phyloP scores from a whole-genome alignment of 371 early-diverging fungal genomes.

The Mycotypha africana region DNA sequence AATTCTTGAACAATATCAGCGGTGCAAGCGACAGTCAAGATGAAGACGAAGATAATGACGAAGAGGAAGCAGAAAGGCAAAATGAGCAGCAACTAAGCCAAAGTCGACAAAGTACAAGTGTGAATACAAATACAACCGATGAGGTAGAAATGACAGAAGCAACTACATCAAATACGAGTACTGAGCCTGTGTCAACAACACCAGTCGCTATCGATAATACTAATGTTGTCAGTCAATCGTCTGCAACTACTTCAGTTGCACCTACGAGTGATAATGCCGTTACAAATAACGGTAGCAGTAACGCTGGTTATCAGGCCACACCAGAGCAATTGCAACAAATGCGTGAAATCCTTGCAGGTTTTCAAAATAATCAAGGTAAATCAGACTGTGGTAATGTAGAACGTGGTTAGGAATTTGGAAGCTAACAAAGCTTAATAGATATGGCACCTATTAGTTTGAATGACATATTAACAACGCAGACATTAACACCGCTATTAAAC shows the following conservation, averaged over 20 bases:
- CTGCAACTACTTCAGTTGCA: too few species aligned
- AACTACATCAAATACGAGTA: neutral
- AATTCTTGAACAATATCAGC: constrained; percentile 41
- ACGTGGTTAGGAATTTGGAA: too few species aligned
- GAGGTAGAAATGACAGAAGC: constrained; percentile 1
- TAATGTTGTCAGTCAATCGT: too few species aligned
- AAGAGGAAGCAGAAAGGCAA: too few species aligned
- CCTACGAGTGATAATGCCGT: neutral
- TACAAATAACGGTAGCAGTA: neutral
- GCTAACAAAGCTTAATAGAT: too few species aligned
- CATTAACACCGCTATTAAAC: constrained; percentile 48
- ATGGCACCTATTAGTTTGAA: constrained; percentile 11
- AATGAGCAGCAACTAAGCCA: too few species aligned
- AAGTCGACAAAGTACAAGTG: too few species aligned
- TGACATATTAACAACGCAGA: constrained; percentile 46
- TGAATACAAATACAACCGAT: too few species aligned
- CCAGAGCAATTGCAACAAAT: constrained; percentile 16
- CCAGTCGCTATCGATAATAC: neutral
- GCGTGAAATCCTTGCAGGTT: constrained; percentile 13
- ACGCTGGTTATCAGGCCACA: constrained; percentile 1
- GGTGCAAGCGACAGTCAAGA: too few species aligned
- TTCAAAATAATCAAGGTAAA: too few species aligned
- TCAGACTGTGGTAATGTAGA: too few species aligned
- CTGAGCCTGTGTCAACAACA: neutral
- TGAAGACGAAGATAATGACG: too few species aligned